Base-by-base conservation (phyloP, 768 basidiomycete genomes). In the Mycena belliarum region DNA sequence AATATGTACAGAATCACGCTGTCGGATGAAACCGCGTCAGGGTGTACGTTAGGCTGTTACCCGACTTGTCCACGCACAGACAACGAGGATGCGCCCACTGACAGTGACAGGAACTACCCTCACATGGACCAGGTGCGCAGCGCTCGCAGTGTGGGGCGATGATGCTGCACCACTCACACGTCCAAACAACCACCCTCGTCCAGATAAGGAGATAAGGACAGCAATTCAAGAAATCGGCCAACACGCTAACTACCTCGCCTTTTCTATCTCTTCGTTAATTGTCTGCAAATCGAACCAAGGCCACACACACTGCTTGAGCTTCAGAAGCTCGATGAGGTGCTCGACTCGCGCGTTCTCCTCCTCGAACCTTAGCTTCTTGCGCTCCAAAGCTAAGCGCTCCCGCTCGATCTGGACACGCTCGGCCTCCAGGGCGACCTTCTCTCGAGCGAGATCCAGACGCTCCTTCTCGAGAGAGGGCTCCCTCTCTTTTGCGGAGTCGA, bases 11-110 rank as follows among this genome's bases (percentile, higher is more conserved):
- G 12, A 32, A 50, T 44, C 47, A 54, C n/a, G 43, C 25, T 11
- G 35, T 45, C 57, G 51, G 57, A 46, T 35, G 51, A 18, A 47
- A 47, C 56, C 51, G 57, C 23, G 7, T 47, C 46, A 18, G 26
- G n/a, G 1, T 29, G 57, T 53, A 53, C 51, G 57, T 47, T 47
- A 23, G 20, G 24, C 16, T 47, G 8, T 14, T n/a, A 6, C 49
- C 33, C 33, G 38, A 16, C 35, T 12, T 15, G 32, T 47, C 12
- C 48, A 52, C 57, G 46, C 57, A 52, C 45, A 50, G 24, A 14
- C 25, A 6, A 52, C 50, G 23, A 42, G 46, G 14, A 23, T 47
- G 45, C 18, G 37, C 49, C 50, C 56, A 38, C 3, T 38, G 37
- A 18, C 37, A 35, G 33, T 35, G 18, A 12, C 40, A 23, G 43